Evolutionary conservation across 768 basidiomycete species (phyloP).

Genomic region (Tylopilus felleus): DNA sequence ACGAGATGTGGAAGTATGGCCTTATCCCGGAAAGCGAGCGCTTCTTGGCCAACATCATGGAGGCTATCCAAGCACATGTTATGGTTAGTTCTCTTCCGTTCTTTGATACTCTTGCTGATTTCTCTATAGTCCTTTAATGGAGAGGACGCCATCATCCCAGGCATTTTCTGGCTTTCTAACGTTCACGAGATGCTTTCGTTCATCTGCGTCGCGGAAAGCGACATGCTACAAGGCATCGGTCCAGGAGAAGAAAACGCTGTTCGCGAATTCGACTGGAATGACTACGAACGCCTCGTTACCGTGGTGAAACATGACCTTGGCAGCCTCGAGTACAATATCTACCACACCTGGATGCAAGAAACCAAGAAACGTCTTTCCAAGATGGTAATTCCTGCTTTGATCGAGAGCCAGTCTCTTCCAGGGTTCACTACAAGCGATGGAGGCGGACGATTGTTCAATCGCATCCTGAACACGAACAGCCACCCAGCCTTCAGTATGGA

Average conservation of each 20-base stretch:
- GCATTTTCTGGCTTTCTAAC: conserved; percentile 99
- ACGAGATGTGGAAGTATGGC: conserved; percentile 99
- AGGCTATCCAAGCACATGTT: conserved; percentile 93
- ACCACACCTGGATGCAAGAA: conserved; percentile 99
- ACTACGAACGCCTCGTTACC: conserved; percentile 94
- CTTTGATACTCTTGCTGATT: conserved; percentile 5
- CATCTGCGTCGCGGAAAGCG: conserved; percentile 97
- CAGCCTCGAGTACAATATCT: conserved; percentile 98
- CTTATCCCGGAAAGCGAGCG: conserved; percentile 95
- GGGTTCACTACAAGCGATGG: conserved; percentile 97
- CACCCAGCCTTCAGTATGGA: conserved; percentile 97
- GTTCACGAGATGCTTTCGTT: conserved; percentile 99
- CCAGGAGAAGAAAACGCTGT: conserved; percentile 92
- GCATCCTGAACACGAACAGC: conserved; percentile 80
- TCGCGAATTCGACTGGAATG: conserved; percentile 92
- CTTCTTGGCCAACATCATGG: conserved; percentile 99
- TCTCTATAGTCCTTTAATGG: conserved; percentile 71
- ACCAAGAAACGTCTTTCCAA: conserved; percentile 93
- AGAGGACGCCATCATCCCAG: conserved; percentile 94
- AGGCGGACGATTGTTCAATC: conserved; percentile 89
- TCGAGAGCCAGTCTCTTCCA: conserved; percentile 96
- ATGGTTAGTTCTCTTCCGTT: conserved; percentile 65
- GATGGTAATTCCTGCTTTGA: conserved; percentile 98
- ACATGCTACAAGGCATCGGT: conserved; percentile 97
- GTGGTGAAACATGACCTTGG: conserved; percentile 99